These are phyloP conservation scores for Colletotrichum liriopes DNA, from an alignment of 2,329 filamentous ascomycete species.

Conservation along the genomic window DNA sequence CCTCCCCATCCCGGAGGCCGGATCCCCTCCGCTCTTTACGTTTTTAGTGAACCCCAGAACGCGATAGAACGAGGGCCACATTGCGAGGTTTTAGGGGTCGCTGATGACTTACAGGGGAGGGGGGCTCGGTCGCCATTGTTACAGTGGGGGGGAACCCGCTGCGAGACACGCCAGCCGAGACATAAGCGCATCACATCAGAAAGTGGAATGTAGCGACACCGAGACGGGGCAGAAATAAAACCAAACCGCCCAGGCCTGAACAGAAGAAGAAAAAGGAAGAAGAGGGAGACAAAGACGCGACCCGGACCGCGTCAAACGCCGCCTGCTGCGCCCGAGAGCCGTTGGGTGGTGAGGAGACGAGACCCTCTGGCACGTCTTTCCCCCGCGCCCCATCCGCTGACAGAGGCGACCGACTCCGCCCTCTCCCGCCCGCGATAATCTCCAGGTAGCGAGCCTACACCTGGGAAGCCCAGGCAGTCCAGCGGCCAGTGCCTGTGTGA, in stretches of 20 bases:
- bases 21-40: too few species aligned
- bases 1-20: neutral
- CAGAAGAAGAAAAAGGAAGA: neutral
- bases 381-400: neutral
- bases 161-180: conserved; percentile 18
- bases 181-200: conserved; percentile 1
- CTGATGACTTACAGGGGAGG: neutral
- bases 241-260: neutral
- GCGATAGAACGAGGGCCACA: neutral
- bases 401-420: neutral
- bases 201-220: neutral
- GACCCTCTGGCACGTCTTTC: too few species aligned
- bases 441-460: too few species aligned
- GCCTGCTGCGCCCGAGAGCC: conserved; percentile 4
- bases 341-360: neutral
- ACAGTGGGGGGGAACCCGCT: conserved; percentile 34
- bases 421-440: too few species aligned
- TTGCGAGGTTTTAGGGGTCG: conserved; percentile 30
- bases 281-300: conserved; percentile 24
- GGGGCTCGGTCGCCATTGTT: neutral
- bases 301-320: conserved; percentile 33
- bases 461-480: neutral
- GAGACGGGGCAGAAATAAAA: neutral
- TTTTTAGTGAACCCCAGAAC: neutral
- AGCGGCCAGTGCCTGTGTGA: conserved; percentile 9